Evolutionary conservation across 2,329 filamentous ascomycete genomes (phyloP).

Genomic region (Aspergillus brasiliensis): DNA sequence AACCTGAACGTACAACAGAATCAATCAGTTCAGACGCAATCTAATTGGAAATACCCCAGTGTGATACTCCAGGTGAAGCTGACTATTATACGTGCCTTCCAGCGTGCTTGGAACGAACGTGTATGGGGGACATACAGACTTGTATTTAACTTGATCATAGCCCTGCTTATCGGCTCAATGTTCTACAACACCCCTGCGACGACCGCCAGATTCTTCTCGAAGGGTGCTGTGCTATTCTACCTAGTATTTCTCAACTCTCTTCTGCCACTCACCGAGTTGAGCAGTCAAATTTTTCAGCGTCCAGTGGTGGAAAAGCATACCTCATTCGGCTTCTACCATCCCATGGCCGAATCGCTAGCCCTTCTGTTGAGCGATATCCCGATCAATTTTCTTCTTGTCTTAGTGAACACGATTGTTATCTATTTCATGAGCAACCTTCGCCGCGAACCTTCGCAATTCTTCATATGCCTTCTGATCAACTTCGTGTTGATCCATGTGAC

Average conservation of each 20-base stretch:
- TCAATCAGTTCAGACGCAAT: conserved; percentile 51
- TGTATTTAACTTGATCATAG: conserved; percentile 68
- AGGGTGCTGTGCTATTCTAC: conserved; percentile 80
- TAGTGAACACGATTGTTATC: conserved; percentile 74
- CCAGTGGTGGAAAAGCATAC: conserved; percentile 33
- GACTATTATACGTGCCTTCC: conserved; percentile 78
- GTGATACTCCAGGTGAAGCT: conserved; percentile 70
- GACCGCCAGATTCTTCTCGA: conserved; percentile 71
- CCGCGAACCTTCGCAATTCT: conserved; percentile 73
- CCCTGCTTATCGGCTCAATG: conserved; percentile 74
- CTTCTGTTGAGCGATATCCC: conserved; percentile 54
- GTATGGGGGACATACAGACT: conserved; percentile 67
- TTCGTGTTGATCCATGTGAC: conserved; percentile 74
- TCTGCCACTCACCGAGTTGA: conserved; percentile 44
- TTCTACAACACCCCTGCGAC: conserved; percentile 72
- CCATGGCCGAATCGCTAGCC: conserved; percentile 20
- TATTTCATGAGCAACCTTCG: conserved; percentile 86
- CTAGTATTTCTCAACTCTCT: conserved; percentile 85
- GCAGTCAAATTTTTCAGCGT: conserved; percentile 44
- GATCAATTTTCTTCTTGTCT: conserved; percentile 71
- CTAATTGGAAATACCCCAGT: conserved; percentile 75
- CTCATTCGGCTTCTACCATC: conserved; percentile 34
- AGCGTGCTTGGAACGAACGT: conserved; percentile 72
- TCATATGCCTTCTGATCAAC: conserved; percentile 79
- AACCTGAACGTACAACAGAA: conserved; percentile 37